These are phyloP conservation scores for Russula sp. DNA, from an alignment of 768 basidiomycete genomes.

Conservation along the genomic window DNA sequence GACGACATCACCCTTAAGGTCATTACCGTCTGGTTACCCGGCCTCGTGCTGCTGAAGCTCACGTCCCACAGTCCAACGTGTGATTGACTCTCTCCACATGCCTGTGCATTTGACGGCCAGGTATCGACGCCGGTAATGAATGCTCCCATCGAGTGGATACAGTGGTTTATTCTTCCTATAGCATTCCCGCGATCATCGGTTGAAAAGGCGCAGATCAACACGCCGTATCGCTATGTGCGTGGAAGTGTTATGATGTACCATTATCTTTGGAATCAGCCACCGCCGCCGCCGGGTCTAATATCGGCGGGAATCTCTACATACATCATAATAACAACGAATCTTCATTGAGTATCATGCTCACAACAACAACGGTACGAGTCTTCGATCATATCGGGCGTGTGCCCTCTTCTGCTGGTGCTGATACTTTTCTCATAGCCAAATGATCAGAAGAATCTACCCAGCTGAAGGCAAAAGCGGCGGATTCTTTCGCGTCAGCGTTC, in stretches of 20 bases:
- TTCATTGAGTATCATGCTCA: background rate
- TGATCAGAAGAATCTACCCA: background rate
- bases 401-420: background rate
- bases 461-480: background rate
- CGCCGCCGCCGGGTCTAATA: background rate
- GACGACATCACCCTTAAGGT: conserved; percentile 3
- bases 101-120: background rate
- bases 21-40: conserved; percentile 5
- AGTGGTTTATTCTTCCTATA: background rate
- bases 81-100: conserved; percentile 5
- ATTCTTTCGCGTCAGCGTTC: conserved; percentile 3
- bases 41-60: background rate
- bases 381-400: no score
- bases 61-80: background rate
- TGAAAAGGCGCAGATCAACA: background rate
- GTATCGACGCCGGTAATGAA: background rate
- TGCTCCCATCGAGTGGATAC: background rate
- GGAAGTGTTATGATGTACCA: conserved; percentile 9
- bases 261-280: background rate
- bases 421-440: background rate
- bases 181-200: background rate
- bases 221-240: background rate
- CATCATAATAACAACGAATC: background rate
- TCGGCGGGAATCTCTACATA: background rate
- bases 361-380: background rate